Conservation (phyloP, 805 yeast genomes). For the Kregervanrija delftensis region DNA sequence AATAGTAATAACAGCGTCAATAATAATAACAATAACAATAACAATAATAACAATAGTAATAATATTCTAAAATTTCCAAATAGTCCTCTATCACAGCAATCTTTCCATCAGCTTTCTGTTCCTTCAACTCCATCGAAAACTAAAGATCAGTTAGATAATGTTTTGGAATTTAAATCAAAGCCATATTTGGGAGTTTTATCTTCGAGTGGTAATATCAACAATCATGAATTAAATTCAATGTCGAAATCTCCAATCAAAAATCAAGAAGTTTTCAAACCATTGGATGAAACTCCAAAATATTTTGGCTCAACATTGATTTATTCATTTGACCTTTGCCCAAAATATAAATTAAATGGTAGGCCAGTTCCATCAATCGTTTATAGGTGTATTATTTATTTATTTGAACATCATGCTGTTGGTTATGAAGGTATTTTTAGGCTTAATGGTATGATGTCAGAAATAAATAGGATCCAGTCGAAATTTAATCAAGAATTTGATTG, state of each 20-base stretch:
- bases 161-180: constrained; percentile 27
- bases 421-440: constrained; percentile 90
- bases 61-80: too few relatives aligned
- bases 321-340: constrained; percentile 46
- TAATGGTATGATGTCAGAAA: constrained; percentile 80
- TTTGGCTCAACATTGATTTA: constrained; percentile 61
- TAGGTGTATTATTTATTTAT: constrained; percentile 65
- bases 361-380: constrained; percentile 69
- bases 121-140: constrained; percentile 9
- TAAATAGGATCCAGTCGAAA: constrained; percentile 56
- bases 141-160: constrained; percentile 8
- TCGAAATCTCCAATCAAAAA: constrained; percentile 6
- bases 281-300: constrained; percentile 23
- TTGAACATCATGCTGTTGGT: constrained; percentile 59
- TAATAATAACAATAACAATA: too few relatives aligned
- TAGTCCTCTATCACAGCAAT: not conserved
- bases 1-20: too few relatives aligned
- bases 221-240: not conserved
- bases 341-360: constrained; percentile 32
- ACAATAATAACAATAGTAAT: too few relatives aligned
- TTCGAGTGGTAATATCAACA: not conserved
- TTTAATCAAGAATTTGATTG: constrained; percentile 67
- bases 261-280: constrained; percentile 4
- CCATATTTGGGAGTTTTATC: constrained; percentile 24
- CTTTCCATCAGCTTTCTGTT: not conserved